Evolutionary conservation across 306 rosid genomes (phyloP).

Genomic region (Herpetospermum pedunculosum): DNA sequence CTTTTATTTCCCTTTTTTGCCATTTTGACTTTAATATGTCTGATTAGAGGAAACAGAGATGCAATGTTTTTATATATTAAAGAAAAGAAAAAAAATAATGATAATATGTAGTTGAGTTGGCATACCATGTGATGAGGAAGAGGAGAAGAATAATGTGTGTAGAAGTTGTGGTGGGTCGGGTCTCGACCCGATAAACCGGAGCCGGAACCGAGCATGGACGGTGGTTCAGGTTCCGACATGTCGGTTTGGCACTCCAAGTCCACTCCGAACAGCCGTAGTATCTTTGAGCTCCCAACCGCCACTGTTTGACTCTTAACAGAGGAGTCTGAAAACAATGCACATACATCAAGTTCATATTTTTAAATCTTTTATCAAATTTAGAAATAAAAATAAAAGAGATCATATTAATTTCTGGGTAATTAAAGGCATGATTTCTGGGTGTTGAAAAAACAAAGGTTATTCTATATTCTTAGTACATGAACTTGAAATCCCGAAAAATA

Average conservation of each 20-base stretch:
- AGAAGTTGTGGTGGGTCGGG: constrained; percentile 21
- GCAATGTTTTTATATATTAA: background rate
- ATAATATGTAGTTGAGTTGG: constrained; percentile 12
- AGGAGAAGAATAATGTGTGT: constrained; percentile 19
- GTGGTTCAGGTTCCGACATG: constrained; percentile 31
- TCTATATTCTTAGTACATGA: background rate
- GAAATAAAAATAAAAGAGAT: background rate
- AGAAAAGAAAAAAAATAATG: background rate
- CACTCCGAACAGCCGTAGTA: constrained; percentile 84
- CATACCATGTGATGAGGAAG: constrained; percentile 52
- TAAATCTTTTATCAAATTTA: background rate
- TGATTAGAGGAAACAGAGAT: constrained; percentile 20
- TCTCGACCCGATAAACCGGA: constrained; percentile 35
- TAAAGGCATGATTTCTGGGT: background rate
- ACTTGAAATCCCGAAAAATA: background rate
- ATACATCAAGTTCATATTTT: background rate
- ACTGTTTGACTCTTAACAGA: constrained; percentile 30
- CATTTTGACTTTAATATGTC: constrained; percentile 19
- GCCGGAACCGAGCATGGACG: constrained; percentile 28
- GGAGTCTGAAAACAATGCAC: constrained; percentile 41
- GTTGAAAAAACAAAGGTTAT: background rate
- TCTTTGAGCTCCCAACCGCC: constrained; percentile 45
- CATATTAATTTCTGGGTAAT: background rate
- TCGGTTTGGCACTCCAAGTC: constrained; percentile 74
- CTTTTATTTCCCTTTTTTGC: background rate